These are phyloP conservation scores for Coemansia nantahalensis DNA, from an alignment of 192 early-diverging fungal species.

Conservation along the genomic window DNA sequence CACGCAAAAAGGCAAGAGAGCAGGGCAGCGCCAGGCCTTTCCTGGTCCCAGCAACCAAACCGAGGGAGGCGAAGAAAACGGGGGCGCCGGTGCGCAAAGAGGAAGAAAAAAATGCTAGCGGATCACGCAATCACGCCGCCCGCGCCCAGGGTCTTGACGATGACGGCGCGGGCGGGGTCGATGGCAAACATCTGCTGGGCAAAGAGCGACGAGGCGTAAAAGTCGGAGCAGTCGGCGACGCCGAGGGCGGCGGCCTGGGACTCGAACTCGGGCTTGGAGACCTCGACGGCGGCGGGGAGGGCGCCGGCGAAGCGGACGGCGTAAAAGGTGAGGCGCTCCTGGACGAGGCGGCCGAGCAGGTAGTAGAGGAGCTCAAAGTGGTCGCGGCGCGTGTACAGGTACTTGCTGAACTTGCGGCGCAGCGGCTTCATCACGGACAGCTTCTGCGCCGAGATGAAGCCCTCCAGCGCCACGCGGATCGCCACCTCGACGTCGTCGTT, in stretches of 20 bases:
- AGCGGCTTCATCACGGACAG: conserved; percentile 81
- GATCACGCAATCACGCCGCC: not conserved
- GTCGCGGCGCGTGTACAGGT: conserved; percentile 73
- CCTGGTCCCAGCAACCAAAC: not conserved
- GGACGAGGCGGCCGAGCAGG: conserved; percentile 68
- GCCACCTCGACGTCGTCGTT: conserved; percentile 93
- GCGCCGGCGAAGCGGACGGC: conserved; percentile 57
- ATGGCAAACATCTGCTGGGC: conserved; percentile 41
- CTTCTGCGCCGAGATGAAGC: conserved; percentile 93
- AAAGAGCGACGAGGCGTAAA: conserved; percentile 57
- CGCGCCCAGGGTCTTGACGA: conserved; percentile 33
- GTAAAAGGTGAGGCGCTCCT: conserved; percentile 73
- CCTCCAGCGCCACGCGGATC: conserved; percentile 81
- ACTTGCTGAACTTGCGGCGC: conserved; percentile 83
- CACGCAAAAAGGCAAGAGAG: not conserved
- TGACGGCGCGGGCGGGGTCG: conserved; percentile 22
- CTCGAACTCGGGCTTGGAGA: conserved; percentile 62
- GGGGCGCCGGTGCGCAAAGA: no score
- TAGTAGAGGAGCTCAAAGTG: conserved; percentile 78
- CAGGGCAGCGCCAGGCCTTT: not conserved
- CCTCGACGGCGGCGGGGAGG: conserved; percentile 58
- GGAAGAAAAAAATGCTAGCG: conserved; percentile 1
- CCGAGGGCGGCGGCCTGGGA: conserved; percentile 56
- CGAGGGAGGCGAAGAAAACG: no score
- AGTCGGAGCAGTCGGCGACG: conserved; percentile 58